A percentile compares a stretch with the other conserved stretches of the same genome.
phyloP scores from a whole-genome alignment of 2,329 filamentous ascomycete species.

The Pseudogymnoascus sp. region DNA sequence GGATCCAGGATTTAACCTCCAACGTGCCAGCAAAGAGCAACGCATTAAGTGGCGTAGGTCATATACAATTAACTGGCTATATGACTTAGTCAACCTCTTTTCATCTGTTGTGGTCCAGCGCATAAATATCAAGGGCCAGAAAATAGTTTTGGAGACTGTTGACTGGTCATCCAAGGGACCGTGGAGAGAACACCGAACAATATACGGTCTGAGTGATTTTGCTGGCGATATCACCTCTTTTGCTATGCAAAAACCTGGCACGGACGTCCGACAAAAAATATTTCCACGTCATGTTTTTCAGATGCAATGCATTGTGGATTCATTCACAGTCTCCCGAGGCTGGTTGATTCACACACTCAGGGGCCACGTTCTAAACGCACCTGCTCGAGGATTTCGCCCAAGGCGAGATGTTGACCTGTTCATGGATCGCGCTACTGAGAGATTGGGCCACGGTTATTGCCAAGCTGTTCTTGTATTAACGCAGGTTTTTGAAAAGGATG shows the following conservation, averaged over 20 bases:
- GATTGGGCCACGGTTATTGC: constrained; percentile 26
- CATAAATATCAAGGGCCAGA: constrained; percentile 29
- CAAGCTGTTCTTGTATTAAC: constrained; percentile 24
- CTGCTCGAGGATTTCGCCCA: constrained; percentile 30
- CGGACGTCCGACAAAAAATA: constrained; percentile 33
- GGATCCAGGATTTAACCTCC: constrained; percentile 35
- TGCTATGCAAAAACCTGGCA: constrained; percentile 36
- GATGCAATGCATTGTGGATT: constrained; percentile 43
- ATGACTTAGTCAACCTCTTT: constrained; percentile 41
- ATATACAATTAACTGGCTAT: constrained; percentile 45
- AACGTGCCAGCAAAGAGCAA: constrained; percentile 31
- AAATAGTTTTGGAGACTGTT: constrained; percentile 28
- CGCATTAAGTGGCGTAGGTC: constrained; percentile 38
- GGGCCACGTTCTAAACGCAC: constrained; percentile 31
- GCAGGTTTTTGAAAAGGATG: constrained; percentile 26
- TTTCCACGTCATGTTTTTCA: constrained; percentile 42
- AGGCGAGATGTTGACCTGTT: constrained; percentile 37
- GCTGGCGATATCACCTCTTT: constrained; percentile 36
- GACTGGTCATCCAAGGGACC: constrained; percentile 36
- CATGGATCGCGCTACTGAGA: constrained; percentile 30
- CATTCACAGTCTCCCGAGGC: constrained; percentile 36
- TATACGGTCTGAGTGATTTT: constrained; percentile 41
- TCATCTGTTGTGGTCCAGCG: constrained; percentile 33
- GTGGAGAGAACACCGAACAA: constrained; percentile 29
- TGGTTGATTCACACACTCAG: constrained; percentile 31